Percentiles rank a stretch among this genome's conserved stretches.
Conservation (phyloP, 2,329 filamentous ascomycete genomes). For the Verruconis gallopava region DNA sequence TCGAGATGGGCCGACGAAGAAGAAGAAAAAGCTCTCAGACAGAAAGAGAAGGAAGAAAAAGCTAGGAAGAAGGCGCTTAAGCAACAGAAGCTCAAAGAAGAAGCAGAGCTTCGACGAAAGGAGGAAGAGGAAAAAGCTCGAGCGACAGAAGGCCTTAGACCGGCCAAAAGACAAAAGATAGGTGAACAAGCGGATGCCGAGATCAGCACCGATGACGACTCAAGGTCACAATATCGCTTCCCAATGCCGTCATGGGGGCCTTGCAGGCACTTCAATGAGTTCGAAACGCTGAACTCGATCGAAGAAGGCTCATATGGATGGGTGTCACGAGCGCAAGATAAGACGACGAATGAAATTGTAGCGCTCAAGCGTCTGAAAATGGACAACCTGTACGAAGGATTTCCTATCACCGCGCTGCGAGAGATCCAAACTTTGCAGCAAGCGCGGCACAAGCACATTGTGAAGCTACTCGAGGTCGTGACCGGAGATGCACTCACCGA, state of each 20-base stretch:
- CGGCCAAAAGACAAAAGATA: conserved; percentile 10
- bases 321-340: conserved; percentile 73
- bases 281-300: conserved; percentile 88
- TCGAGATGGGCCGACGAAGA: conserved; percentile 87
- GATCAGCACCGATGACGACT: conserved; percentile 19
- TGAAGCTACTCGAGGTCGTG: conserved; percentile 71
- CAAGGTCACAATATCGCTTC: conserved; percentile 57
- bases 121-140: conserved; percentile 23
- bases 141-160: conserved; percentile 10
- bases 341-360: conserved; percentile 63
- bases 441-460: conserved; percentile 70
- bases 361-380: conserved; percentile 91
- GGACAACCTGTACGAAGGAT: conserved; percentile 63
- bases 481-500: conserved; percentile 53
- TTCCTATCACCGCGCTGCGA: conserved; percentile 82
- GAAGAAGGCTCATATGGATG: conserved; percentile 95
- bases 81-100: conserved; percentile 52
- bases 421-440: conserved; percentile 87
- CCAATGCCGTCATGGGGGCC: conserved; percentile 53
- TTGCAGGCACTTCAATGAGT: conserved; percentile 71
- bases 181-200: not conserved
- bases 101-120: conserved; percentile 22
- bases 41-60: conserved; percentile 79
- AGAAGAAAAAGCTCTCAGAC: conserved; percentile 57
- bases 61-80: conserved; percentile 73